Evolutionary conservation across 768 basidiomycete genomes (phyloP).

Genomic region (Hygrophoropsis aurantiaca): DNA sequence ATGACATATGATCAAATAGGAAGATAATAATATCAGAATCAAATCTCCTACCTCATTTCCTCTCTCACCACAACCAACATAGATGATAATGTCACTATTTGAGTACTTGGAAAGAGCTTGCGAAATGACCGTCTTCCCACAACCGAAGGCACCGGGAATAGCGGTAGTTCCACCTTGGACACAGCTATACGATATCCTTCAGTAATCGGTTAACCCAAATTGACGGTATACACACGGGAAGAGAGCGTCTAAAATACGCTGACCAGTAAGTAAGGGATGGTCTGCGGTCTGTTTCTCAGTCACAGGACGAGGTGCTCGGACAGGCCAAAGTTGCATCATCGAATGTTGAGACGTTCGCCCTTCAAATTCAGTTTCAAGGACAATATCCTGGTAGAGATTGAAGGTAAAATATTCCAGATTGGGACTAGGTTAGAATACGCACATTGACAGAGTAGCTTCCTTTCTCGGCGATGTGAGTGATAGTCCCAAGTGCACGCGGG

Average conservation of each 20-base stretch:
- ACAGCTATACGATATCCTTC: slow-evolving; percentile 50
- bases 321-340: slow-evolving; percentile 99
- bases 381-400: slow-evolving; percentile 65
- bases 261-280: slow-evolving; percentile 90
- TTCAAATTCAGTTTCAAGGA: slow-evolving; percentile 96
- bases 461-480: slow-evolving; percentile 91
- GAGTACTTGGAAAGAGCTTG: slow-evolving; percentile 98
- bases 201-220: background rate
- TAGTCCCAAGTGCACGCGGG: slow-evolving; percentile 91
- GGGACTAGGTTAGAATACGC: slow-evolving; percentile 25
- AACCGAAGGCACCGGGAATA: slow-evolving; percentile 98
- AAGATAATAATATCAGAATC: slow-evolving; percentile 2
- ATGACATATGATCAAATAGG: background rate
- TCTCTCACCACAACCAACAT: slow-evolving; percentile 98
- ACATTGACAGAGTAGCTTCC: slow-evolving; percentile 92
- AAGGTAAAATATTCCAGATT: slow-evolving; percentile 1
- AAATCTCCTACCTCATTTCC: slow-evolving; percentile 77
- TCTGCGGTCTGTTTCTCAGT: slow-evolving; percentile 95
- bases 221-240: slow-evolving; percentile 71
- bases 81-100: slow-evolving; percentile 98
- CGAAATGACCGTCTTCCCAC: slow-evolving; percentile 98
- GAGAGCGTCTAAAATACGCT: slow-evolving; percentile 93
- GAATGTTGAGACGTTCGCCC: slow-evolving; percentile 92
- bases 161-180: slow-evolving; percentile 96
- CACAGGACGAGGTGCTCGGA: slow-evolving; percentile 94